These are phyloP conservation scores for Aspergillus latus DNA, from an alignment of 2,329 filamentous ascomycete species.

Conservation along the genomic window DNA sequence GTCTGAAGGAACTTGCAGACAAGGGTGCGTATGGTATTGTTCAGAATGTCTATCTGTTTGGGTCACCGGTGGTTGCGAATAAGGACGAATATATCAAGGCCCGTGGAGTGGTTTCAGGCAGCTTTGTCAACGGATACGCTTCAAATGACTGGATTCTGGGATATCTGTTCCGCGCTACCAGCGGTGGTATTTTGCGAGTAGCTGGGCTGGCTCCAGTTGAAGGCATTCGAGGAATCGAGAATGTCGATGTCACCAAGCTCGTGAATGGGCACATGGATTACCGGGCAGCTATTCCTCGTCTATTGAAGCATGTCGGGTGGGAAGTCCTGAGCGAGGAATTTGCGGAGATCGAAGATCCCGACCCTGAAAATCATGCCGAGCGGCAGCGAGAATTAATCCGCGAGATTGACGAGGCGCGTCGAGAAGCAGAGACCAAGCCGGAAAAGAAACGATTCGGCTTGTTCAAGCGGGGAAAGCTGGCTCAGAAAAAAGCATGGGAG, in stretches of 20 bases:
- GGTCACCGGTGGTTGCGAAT: slow-evolving; percentile 86
- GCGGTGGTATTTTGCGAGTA: slow-evolving; percentile 83
- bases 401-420: slow-evolving; percentile 92
- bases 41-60: slow-evolving; percentile 94
- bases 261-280: slow-evolving; percentile 97
- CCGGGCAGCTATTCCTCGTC: slow-evolving; percentile 82
- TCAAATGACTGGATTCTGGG: slow-evolving; percentile 95
- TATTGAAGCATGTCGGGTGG: slow-evolving; percentile 88
- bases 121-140: slow-evolving; percentile 92
- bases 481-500: slow-evolving; percentile 87
- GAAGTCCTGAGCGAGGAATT: slow-evolving; percentile 90
- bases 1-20: slow-evolving; percentile 78
- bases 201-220: slow-evolving; percentile 79
- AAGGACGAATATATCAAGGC: slow-evolving; percentile 83
- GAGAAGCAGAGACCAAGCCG: slow-evolving; percentile 77
- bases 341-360: slow-evolving; percentile 92
- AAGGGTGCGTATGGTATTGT: slow-evolving; percentile 83
- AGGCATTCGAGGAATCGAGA: slow-evolving; percentile 77
- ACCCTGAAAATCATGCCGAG: slow-evolving; percentile 86
- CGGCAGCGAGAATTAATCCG: slow-evolving; percentile 90
- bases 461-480: slow-evolving; percentile 73
- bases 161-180: slow-evolving; percentile 92
- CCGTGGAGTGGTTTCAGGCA: slow-evolving; percentile 81
- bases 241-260: slow-evolving; percentile 79
- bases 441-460: slow-evolving; percentile 71